These are phyloP conservation scores for Ogataea pini DNA, from an alignment of 805 yeast species.

Conservation along the genomic window DNA sequence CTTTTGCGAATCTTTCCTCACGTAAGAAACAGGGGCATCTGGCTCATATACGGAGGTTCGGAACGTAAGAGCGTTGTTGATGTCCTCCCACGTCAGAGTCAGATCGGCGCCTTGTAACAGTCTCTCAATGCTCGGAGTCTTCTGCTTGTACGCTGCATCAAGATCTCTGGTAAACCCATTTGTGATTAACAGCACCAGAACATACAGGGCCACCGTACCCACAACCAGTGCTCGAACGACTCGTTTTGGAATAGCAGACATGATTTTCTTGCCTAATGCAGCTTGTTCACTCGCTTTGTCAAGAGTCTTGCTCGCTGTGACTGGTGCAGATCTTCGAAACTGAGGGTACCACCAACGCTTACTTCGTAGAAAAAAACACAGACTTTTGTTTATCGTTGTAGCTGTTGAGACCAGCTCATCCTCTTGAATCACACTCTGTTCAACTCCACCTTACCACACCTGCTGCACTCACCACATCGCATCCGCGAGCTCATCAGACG, in stretches of 20 bases:
- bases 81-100: constrained; percentile 17
- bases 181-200: constrained; percentile 5
- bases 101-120: constrained; percentile 1
- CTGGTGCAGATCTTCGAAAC: background rate
- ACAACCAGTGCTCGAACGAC: constrained; percentile 11
- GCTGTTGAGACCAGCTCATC: no score
- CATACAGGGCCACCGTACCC: constrained; percentile 6
- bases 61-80: constrained; percentile 12
- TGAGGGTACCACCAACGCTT: no score
- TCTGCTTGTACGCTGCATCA: constrained; percentile 12
- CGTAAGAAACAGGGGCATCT: constrained; percentile 23
- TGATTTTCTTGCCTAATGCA: background rate
- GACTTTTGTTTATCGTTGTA: no score
- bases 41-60: constrained; percentile 14
- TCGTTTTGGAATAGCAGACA: constrained; percentile 15
- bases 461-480: no score
- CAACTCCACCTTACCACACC: no score
- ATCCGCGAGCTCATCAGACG: background rate
- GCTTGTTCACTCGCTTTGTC: background rate
- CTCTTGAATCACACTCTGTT: no score
- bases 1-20: constrained; percentile 38
- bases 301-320: background rate
- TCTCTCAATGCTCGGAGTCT: constrained; percentile 6
- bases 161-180: constrained; percentile 6
- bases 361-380: no score